These are phyloP conservation scores for Leptographium flavum DNA, from an alignment of 2,329 filamentous ascomycete genomes.

Conservation along the genomic window DNA sequence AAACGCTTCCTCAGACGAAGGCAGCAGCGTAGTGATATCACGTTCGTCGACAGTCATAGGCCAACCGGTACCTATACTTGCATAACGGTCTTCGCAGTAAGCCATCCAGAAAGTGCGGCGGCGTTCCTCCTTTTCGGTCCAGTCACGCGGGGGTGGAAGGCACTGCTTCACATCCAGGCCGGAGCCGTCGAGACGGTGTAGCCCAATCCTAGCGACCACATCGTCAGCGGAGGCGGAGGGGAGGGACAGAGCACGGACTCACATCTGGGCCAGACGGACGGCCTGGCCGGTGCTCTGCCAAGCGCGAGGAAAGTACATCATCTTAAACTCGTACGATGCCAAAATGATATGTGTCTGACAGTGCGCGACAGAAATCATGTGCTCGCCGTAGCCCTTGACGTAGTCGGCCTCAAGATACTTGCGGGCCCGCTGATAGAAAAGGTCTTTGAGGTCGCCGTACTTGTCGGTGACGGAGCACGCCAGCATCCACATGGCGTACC, in stretches of 20 bases:
- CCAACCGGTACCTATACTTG: slow-evolving; percentile 94
- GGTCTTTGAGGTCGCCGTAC: slow-evolving; percentile 62
- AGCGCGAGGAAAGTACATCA: slow-evolving; percentile 92
- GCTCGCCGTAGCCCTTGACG: slow-evolving; percentile 82
- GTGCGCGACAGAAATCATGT: slow-evolving; percentile 73
- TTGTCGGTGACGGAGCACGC: slow-evolving; percentile 79
- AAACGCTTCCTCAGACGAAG: slow-evolving; percentile 72
- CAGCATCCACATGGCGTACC: slow-evolving; percentile 93
- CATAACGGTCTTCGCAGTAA: slow-evolving; percentile 81
- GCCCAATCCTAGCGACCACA: slow-evolving; percentile 58
- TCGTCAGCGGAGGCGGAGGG: background rate
- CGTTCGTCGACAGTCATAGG: slow-evolving; percentile 86
- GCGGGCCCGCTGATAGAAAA: slow-evolving; percentile 79
- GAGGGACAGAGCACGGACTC: slow-evolving; percentile 15
- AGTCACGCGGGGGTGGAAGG: slow-evolving; percentile 72
- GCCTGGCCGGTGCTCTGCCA: slow-evolving; percentile 85
- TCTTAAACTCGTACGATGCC: slow-evolving; percentile 82
- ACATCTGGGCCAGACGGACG: slow-evolving; percentile 75
- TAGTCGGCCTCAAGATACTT: slow-evolving; percentile 87
- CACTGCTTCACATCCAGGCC: slow-evolving; percentile 89
- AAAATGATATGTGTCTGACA: slow-evolving; percentile 74
- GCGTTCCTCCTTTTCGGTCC: slow-evolving; percentile 86
- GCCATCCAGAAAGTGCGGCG: slow-evolving; percentile 90
- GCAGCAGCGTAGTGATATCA: slow-evolving; percentile 79
- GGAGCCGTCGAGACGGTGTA: slow-evolving; percentile 71